Evolutionary conservation across 2,329 filamentous ascomycete species (phyloP).

Genomic region (Thermothelomyces thermophilus): DNA sequence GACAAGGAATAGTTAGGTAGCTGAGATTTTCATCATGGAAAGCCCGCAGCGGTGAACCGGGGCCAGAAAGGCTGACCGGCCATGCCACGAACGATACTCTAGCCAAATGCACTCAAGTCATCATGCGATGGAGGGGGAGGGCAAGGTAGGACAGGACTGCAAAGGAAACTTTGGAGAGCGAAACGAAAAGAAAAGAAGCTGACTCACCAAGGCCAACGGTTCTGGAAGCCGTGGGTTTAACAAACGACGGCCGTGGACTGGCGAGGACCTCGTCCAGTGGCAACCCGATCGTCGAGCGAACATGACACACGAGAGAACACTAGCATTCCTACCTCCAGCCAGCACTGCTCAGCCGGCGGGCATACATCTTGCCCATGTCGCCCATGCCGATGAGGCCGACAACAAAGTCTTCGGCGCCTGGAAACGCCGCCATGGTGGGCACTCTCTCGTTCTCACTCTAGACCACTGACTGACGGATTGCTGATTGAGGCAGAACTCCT

Average conservation of each 20-base stretch:
- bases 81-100: constrained; percentile 72
- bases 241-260: background rate
- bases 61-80: constrained; percentile 70
- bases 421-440: constrained; percentile 29
- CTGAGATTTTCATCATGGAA: constrained; percentile 99
- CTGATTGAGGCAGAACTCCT: background rate
- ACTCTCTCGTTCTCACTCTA: constrained; percentile 15
- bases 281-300: background rate
- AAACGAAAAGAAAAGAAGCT: constrained; percentile 25
- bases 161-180: too few species aligned
- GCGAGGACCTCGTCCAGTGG: background rate
- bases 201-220: constrained; percentile 21
- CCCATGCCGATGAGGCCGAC: constrained; percentile 98
- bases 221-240: constrained; percentile 6
- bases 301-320: background rate
- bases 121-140: constrained; percentile 60
- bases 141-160: too few species aligned
- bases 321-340: constrained; percentile 80
- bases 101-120: constrained; percentile 99
- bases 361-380: constrained; percentile 99
- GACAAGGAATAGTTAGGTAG: constrained; percentile 88
- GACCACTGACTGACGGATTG: constrained; percentile 4
- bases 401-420: constrained; percentile 60
- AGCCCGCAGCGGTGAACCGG: constrained; percentile 49
- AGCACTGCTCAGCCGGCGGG: constrained; percentile 76